These are phyloP conservation scores for Mycena vitilis DNA, from an alignment of 768 basidiomycete genomes.

Conservation along the genomic window DNA sequence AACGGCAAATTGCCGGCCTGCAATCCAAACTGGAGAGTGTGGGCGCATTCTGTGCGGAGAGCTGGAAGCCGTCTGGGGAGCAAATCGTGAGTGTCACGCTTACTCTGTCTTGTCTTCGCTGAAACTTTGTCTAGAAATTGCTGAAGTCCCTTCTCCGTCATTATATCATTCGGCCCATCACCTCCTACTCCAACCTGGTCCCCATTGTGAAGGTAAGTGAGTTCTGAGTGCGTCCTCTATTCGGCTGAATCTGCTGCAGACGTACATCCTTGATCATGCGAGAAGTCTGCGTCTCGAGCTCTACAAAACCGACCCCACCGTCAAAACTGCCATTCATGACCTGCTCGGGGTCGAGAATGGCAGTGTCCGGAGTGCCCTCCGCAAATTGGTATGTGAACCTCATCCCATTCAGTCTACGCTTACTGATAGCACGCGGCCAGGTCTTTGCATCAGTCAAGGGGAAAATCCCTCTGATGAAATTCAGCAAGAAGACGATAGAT, in stretches of 20 bases:
- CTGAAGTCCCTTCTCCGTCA: conserved; percentile 6
- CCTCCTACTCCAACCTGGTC: too few species aligned
- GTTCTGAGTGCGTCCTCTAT: too few species aligned
- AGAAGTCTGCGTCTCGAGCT: too few species aligned
- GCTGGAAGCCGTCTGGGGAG: conserved; percentile 2
- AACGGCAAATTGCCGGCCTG: not conserved
- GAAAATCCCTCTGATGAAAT: not conserved
- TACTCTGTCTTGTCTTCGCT: not conserved
- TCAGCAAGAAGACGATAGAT: not conserved
- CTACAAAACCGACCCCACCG: too few species aligned
- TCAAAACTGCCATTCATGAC: too few species aligned
- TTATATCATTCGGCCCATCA: conserved; percentile 15
- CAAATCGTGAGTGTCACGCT: not conserved
- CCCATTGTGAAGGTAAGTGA: too few species aligned
- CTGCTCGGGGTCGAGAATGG: not conserved
- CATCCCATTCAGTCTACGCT: too few species aligned
- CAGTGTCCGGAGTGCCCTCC: not conserved
- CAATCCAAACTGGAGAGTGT: not conserved
- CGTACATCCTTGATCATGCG: too few species aligned
- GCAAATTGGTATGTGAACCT: conserved; percentile 1
- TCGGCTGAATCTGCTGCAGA: too few species aligned
- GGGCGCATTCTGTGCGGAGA: not conserved
- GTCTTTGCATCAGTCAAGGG: not conserved
- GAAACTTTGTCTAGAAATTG: not conserved
- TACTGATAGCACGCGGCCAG: not conserved